Evolutionary conservation across 768 basidiomycete species (phyloP).

Genomic region (Phylloporus sp.): DNA sequence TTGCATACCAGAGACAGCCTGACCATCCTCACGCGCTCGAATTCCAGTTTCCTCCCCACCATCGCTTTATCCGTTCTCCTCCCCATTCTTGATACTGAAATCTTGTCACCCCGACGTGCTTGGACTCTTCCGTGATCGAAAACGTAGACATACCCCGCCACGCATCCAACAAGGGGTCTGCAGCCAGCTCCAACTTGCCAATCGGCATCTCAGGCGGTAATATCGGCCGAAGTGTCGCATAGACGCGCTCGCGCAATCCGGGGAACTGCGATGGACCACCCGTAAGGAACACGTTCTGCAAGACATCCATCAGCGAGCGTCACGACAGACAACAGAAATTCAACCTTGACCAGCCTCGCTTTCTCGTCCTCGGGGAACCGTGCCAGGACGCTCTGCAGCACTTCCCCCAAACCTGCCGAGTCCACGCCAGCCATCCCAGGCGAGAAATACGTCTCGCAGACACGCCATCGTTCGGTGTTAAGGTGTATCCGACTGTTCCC

Average conservation of each 20-base stretch:
- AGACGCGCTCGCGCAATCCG: constrained; percentile 61
- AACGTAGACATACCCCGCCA: constrained; percentile 93
- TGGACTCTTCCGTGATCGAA: constrained; percentile 52
- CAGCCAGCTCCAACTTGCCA: constrained; percentile 49
- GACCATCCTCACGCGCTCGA: constrained; percentile 7
- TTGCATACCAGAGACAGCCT: background rate
- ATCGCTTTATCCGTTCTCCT: constrained; percentile 76
- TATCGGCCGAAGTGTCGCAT: constrained; percentile 74
- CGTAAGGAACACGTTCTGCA: constrained; percentile 84
- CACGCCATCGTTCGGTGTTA: constrained; percentile 85
- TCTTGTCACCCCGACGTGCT: constrained; percentile 54
- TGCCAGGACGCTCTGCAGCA: constrained; percentile 76
- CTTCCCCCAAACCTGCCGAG: constrained; percentile 90
- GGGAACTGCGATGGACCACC: constrained; percentile 76
- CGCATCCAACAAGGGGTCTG: constrained; percentile 67
- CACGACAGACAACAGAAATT: constrained; percentile 4
- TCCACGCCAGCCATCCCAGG: constrained; percentile 94
- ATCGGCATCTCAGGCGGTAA: constrained; percentile 80
- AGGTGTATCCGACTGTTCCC: constrained; percentile 79
- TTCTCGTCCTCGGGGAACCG: constrained; percentile 67
- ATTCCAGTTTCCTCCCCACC: constrained; percentile 94
- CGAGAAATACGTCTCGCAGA: constrained; percentile 89
- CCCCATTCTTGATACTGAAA: constrained; percentile 91
- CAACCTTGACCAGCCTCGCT: constrained; percentile 68
- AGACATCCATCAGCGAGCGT: background rate